Evolutionary conservation across 2,329 filamentous ascomycete genomes (phyloP), one percentile per base, ranked within the genome.

Genomic region (Aquanectria penicillioides): DNA sequence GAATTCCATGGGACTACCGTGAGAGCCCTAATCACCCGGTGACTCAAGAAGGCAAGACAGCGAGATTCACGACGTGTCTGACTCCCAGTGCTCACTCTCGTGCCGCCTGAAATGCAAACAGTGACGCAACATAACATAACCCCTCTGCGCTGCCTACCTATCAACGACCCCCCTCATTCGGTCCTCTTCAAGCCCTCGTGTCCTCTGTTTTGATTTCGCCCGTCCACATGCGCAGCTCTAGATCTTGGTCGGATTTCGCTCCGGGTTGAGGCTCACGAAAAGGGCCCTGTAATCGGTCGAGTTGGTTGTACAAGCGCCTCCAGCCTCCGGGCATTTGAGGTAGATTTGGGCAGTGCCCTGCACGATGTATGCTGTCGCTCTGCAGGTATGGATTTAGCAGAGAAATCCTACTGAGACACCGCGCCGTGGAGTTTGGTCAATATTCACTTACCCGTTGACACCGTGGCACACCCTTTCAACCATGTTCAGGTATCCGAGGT

Each of bases 381-480:
- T 75, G 47, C 34, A 17, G 22, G 3, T n/a, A 43, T 41, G 13
- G 7, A 6, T 38, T 62, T 15, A 65, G 58, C 34, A 46, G 34
- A 23, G 13, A 17, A 6, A 20, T n/a, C n/a, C n/a, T n/a, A n/a
- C 5, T 25, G 6, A 10, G 10, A 38, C 13, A n/a, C 28, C 41
- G 22, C 9, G 12, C 6, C 6, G 13, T 20, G 5, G 12, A 40
- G 52, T 51, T 20, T 17, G 44, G 13, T 5, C 13, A 36, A 9
- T 9, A 9, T 15, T 18, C 4, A 69, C 75, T 65, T 70, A 80
- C 78, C 75, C 77, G 5, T 74, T 62, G 2, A 63, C 20, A 11
- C 65, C 65, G 1, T 77, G 73, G 66, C 82, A 85, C 12, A 78
- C 73, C 23, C 73, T 72, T 72, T 85, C 80, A 37, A 82, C 71